Evolutionary conservation across 352 stramenopile species (phyloP), one percentile per base, ranked within the genome.

Genomic region (Phytophthora litchii): DNA sequence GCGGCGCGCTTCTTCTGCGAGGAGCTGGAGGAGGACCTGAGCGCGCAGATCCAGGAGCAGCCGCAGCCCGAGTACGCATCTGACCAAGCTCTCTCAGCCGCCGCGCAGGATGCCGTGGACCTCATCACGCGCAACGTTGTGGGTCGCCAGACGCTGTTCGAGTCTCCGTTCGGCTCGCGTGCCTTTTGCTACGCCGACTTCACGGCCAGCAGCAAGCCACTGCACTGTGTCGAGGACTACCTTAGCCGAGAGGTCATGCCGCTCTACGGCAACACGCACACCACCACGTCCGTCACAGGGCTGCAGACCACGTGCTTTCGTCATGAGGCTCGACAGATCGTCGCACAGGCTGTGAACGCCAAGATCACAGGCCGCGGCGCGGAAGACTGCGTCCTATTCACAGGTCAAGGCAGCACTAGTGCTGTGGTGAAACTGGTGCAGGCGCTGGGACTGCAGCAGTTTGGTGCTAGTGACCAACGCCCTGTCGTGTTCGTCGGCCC

Each of bases 201-300:
- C 50, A 98, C 95, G 12, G 97, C 96, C 38, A 97, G 86, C 34
- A 88, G 90, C 51, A 90, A 95, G 55, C 79, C 92, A 4, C 54
- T 98, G 9, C 63, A 56, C 38, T 95, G 76, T 42, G 83, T 99
- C 10, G 96, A 99, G 70, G 56, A 85, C 13, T 98, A 98, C 50
- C 64, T 99, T 3, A 42, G 66, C 23, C 29, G 76, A 25, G 76
- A 92, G 29, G 96, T 98, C 20, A 61, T 98, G 54, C 95, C 96
- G 1, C 80, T 98, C 34, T 98, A 99, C 70, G 96, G 94, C 23
- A 99, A 99, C 64, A 99, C 97, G 14, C 97, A 99, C 76, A 99
- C 97, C 14, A 95, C 84, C 21, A 90, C 84, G 8, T 95, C 83
- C 19, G 71, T 86, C 43, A 91, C 80, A 31, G 83, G 83, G 1